Base-by-base conservation (phyloP, 345 rosid genomes). In the Clausena lansium region DNA sequence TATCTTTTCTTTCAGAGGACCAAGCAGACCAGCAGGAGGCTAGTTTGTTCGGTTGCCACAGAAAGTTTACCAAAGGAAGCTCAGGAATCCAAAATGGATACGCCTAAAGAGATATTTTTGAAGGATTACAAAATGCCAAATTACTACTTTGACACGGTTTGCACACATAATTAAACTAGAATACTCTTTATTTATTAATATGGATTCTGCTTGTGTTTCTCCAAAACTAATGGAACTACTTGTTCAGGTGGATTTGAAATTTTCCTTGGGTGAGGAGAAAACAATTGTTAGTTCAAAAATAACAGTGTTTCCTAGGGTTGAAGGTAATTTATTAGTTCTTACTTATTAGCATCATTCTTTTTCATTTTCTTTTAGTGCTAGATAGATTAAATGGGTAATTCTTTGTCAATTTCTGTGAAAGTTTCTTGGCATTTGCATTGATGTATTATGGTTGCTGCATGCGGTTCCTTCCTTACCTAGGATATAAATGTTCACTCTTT, bases 81-180 rank as follows among this genome's bases (percentile, higher is more conserved):
- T 50, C 93, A 89, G 81, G 94, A 90, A 82, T 80, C 94, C 28
- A 83, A 86, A 76, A 97, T 97, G 99, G 92, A 87, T 57, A 79
- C 90, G 38, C 98, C 93, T 6, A 94, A 93, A 81, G 98, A 94
- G 84, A 89, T 97, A 41, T 97, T 94, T 85, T 81, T 94, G 85
- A 97, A 97, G 92, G 93, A 94, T 82, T 94, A 97, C 85, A 90
- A 89, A 66, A 87, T 86, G 77, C 99, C 99, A 75, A 93, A 94
- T 82, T 93, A 91, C 85, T 97, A 91, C 83, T 97, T 97, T 79
- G 98, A 91, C 67, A 81, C 89, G 78, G 99, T 94, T 87, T 77
- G 67, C 25, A 77, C 67, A 19, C 25, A 69, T 22, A 24, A 33
- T 28, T 32, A 27, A 57, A 27, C 74, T 72, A 39, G 47, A 13